A percentile compares a stretch with the other conserved stretches of the same genome.
These are phyloP conservation scores for Didymella sp. DNA, from an alignment of 2,329 filamentous ascomycete species.

Conservation along the genomic window DNA sequence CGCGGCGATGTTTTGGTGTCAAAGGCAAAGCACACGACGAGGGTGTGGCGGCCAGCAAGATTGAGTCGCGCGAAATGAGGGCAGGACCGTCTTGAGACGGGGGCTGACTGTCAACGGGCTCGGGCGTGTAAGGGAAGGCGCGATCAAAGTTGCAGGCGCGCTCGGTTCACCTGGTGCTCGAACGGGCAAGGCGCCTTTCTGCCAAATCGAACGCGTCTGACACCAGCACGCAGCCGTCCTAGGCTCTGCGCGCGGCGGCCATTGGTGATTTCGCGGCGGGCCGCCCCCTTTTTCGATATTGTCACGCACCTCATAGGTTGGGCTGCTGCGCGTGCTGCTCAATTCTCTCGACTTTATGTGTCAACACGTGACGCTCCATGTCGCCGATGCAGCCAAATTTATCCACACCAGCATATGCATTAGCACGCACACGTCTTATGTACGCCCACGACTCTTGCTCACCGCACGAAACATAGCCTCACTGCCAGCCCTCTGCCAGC, in stretches of 20 bases:
- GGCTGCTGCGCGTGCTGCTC: conserved; percentile 17
- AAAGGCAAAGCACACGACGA: conserved; percentile 13
- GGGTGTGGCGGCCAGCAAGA: conserved; percentile 27
- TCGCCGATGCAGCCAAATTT: conserved; percentile 23
- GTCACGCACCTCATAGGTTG: conserved; percentile 23
- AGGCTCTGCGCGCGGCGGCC: conserved; percentile 8
- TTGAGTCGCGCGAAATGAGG: conserved; percentile 39
- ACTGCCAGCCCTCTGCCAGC: conserved; percentile 5
- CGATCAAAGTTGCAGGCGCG: conserved; percentile 28
- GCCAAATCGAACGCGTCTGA: conserved; percentile 18
- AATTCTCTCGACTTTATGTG: conserved; percentile 16
- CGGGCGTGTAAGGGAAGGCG: conserved; percentile 35
- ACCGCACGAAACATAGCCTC: conserved; percentile 24
- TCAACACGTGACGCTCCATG: conserved; percentile 33
- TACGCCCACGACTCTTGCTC: conserved; percentile 30
- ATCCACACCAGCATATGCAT: conserved; percentile 27
- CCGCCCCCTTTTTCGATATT: conserved; percentile 40
- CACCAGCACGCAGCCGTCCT: conserved; percentile 7
- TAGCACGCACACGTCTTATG: conserved; percentile 35
- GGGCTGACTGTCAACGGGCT: conserved; percentile 36
- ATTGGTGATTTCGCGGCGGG: conserved; percentile 30
- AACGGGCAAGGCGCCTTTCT: conserved; percentile 3
- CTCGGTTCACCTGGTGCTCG: conserved; percentile 27
- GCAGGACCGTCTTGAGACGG: conserved; percentile 29
- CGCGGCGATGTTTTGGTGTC: conserved; percentile 19